These are phyloP conservation scores for Peronospora farinosa DNA, from an alignment of 352 stramenopile genomes.

Conservation along the genomic window DNA sequence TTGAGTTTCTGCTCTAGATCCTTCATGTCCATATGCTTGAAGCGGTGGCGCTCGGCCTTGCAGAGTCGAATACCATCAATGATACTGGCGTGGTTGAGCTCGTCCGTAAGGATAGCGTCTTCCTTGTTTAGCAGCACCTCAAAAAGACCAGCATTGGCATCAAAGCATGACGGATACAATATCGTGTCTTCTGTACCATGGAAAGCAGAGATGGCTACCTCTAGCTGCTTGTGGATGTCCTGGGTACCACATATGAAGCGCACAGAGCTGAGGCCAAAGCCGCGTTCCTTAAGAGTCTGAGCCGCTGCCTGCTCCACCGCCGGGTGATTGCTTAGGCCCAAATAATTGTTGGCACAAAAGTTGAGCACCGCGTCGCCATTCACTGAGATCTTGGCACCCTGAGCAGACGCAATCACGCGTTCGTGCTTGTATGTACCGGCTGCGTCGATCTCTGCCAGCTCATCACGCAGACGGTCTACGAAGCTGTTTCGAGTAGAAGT, in stretches of 20 bases:
- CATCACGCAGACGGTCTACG: constrained; percentile 65
- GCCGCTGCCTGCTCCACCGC: constrained; percentile 81
- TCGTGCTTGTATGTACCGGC: constrained; percentile 85
- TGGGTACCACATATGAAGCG: constrained; percentile 93
- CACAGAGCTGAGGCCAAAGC: constrained; percentile 89
- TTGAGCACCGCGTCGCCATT: constrained; percentile 80
- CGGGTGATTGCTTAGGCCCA: constrained; percentile 87
- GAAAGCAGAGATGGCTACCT: constrained; percentile 87
- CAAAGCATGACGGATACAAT: constrained; percentile 91
- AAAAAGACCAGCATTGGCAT: constrained; percentile 91
- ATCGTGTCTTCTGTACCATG: constrained; percentile 93
- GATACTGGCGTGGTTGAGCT: constrained; percentile 92
- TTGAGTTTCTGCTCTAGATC: constrained; percentile 89
- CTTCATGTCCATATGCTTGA: constrained; percentile 90
- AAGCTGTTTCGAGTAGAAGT: constrained; percentile 51
- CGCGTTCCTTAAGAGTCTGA: constrained; percentile 71
- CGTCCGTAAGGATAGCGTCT: constrained; percentile 90
- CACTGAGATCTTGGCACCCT: constrained; percentile 76
- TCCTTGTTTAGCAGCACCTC: constrained; percentile 83
- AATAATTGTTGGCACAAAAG: constrained; percentile 94
- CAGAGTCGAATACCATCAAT: constrained; percentile 92
- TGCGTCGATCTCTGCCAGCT: constrained; percentile 62
- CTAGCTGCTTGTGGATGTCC: constrained; percentile 91
- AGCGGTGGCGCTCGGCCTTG: constrained; percentile 90
- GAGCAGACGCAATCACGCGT: constrained; percentile 86